A percentile compares a stretch with the other conserved stretches of the same genome.
Evolutionary conservation across 345 rosid genomes (phyloP).

Genomic region (Trapa bicornis): DNA sequence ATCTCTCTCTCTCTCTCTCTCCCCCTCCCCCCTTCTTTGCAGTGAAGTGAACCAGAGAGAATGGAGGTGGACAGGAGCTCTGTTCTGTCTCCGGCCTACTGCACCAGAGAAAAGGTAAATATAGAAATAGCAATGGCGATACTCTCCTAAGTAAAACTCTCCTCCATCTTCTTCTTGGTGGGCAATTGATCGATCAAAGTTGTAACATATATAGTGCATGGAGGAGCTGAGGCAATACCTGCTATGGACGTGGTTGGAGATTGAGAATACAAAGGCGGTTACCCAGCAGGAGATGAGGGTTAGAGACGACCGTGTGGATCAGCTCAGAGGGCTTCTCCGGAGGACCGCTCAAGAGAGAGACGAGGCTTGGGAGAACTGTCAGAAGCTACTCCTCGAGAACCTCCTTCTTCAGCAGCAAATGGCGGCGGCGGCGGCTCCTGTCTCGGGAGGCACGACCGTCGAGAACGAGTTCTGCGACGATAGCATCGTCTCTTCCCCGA

Average conservation of each 20-base stretch:
- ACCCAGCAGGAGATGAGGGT: constrained; percentile 64
- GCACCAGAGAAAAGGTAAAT: constrained; percentile 48
- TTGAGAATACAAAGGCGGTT: constrained; percentile 55
- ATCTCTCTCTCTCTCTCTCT: too few species aligned
- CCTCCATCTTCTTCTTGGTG: background rate
- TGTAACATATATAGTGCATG: constrained; percentile 29
- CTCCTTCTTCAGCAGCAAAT: constrained; percentile 28
- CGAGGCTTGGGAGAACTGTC: constrained; percentile 45
- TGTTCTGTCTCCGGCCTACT: constrained; percentile 42
- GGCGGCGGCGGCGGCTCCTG: constrained; percentile 37
- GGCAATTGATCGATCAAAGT: background rate
- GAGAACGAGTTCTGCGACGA: constrained; percentile 51
- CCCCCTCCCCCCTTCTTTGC: background rate
- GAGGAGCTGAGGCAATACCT: constrained; percentile 68
- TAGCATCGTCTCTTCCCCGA: constrained; percentile 75
- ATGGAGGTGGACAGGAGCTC: constrained; percentile 60
- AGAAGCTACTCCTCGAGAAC: constrained; percentile 38
- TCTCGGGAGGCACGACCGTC: constrained; percentile 50
- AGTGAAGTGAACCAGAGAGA: background rate
- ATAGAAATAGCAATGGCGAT: too few species aligned
- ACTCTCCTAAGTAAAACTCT: too few species aligned
- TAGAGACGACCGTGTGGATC: constrained; percentile 53
- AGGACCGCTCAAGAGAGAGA: constrained; percentile 60
- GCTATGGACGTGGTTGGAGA: constrained; percentile 52
- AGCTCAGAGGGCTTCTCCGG: constrained; percentile 43